Percentiles rank a stretch among this genome's conserved stretches.
Evolutionary conservation across 768 basidiomycete species (phyloP).

Genomic region (Pleurotus citrinopileatus): DNA sequence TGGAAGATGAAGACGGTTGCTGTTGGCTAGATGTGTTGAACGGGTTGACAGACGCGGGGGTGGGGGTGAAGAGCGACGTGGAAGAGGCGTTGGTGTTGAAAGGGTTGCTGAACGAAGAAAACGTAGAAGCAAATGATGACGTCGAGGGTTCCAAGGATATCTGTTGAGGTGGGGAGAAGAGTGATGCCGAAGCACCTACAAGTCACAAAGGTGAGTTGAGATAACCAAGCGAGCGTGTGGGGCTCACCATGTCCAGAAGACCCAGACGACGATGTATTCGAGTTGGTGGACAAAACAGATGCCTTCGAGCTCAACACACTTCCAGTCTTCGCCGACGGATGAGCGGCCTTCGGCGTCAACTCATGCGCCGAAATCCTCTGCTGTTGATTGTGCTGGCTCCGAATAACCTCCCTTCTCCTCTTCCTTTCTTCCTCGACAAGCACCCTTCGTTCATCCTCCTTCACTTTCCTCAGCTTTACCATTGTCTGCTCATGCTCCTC

Average conservation of each 20-base stretch:
- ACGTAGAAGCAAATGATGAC: background rate
- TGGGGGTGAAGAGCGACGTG: background rate
- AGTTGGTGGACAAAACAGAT: too few species aligned
- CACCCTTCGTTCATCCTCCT: constrained; percentile 23
- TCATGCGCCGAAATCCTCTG: background rate
- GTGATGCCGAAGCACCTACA: background rate
- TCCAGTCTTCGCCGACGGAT: background rate
- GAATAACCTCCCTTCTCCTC: constrained; percentile 25
- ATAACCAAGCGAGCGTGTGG: background rate
- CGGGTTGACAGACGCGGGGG: background rate
- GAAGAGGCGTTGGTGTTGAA: background rate
- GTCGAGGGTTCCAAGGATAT: background rate
- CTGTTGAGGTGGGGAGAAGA: background rate
- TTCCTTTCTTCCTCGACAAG: constrained; percentile 20
- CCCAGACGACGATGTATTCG: too few species aligned
- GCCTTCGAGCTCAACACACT: background rate
- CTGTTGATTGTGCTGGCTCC: background rate
- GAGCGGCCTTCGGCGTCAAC: background rate
- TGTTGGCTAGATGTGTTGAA: background rate
- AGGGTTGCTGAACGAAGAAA: too few species aligned
- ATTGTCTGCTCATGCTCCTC: constrained; percentile 40
- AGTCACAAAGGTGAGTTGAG: background rate
- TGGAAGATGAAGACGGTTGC: background rate
- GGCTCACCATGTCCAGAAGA: background rate
- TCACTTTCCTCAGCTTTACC: constrained; percentile 25